These are phyloP conservation scores for Gyrodon lividus DNA, from an alignment of 768 basidiomycete genomes.

Conservation along the genomic window DNA sequence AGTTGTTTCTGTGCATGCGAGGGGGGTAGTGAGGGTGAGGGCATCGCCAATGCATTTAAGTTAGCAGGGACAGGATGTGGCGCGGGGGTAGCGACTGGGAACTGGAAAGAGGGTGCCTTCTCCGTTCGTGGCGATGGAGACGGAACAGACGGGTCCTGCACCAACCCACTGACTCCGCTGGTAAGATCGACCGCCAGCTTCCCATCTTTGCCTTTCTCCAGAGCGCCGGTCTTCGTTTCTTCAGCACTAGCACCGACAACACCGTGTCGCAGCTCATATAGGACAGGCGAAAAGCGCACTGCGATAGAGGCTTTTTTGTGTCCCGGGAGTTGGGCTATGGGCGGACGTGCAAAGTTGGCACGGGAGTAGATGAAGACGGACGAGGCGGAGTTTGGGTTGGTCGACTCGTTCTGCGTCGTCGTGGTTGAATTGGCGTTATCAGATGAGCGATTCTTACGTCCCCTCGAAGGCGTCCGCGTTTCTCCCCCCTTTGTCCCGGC, in stretches of 20 bases:
- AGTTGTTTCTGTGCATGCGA: slow-evolving; percentile 9
- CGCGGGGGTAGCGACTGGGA: slow-evolving; percentile 1
- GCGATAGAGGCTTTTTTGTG: slow-evolving; percentile 96
- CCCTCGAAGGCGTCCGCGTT: slow-evolving; percentile 45
- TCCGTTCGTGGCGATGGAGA: slow-evolving; percentile 18
- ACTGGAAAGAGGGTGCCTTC: slow-evolving; percentile 11
- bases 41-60: slow-evolving; percentile 5
- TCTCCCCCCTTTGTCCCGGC: slow-evolving; percentile 31
- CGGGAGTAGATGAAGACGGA: slow-evolving; percentile 95
- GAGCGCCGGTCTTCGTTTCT: slow-evolving; percentile 54
- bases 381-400: slow-evolving; percentile 42
- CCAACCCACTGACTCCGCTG: slow-evolving; percentile 29
- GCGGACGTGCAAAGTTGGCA: slow-evolving; percentile 89
- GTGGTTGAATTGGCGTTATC: slow-evolving; percentile 28
- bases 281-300: slow-evolving; percentile 87
- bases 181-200: slow-evolving; percentile 59
- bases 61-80: slow-evolving; percentile 1
- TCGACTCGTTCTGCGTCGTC: slow-evolving; percentile 29
- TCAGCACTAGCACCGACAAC: slow-evolving; percentile 37
- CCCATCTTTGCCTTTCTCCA: slow-evolving; percentile 69
- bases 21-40: slow-evolving; percentile 14
- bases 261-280: slow-evolving; percentile 83
- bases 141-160: slow-evolving; percentile 9
- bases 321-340: slow-evolving; percentile 92
- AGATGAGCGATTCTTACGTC: slow-evolving; percentile 55